These are phyloP conservation scores for Urostyla sp. DNA, from an alignment of 73 alveolate genomes.

Conservation along the genomic window DNA sequence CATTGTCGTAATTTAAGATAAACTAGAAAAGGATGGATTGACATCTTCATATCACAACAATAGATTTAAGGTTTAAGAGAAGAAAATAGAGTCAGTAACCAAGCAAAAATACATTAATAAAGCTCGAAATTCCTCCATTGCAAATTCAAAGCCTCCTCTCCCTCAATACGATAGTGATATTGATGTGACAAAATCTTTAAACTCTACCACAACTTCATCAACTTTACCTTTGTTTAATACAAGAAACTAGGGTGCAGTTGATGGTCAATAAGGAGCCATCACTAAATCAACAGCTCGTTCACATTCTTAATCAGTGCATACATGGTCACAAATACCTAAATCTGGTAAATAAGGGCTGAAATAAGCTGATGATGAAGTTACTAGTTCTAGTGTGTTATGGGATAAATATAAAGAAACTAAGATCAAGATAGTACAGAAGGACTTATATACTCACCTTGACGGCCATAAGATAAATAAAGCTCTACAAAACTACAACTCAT, in stretches of 20 bases:
- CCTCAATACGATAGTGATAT: slow-evolving; percentile 38
- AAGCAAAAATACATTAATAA: too few relatives aligned
- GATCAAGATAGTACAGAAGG: slow-evolving; percentile 27
- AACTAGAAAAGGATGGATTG: too few relatives aligned
- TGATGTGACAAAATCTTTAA: slow-evolving; percentile 25
- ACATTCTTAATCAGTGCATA: not conserved
- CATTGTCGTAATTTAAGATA: slow-evolving; percentile 13
- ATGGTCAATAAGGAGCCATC: not conserved
- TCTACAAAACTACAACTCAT: slow-evolving; percentile 21
- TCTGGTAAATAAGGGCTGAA: slow-evolving; percentile 27
- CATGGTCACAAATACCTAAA: not conserved
- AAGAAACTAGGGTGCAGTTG: not conserved
- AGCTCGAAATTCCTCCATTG: too few relatives aligned
- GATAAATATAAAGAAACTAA: too few relatives aligned
- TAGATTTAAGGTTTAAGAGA: too few relatives aligned
- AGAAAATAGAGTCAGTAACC: too few relatives aligned
- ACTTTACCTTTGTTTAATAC: slow-evolving; percentile 14
- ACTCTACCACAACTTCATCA: slow-evolving; percentile 40
- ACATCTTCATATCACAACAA: too few relatives aligned
- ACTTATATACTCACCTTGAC: slow-evolving; percentile 32
- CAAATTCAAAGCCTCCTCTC: too few relatives aligned
- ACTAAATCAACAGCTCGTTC: not conserved
- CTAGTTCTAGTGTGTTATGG: too few relatives aligned
- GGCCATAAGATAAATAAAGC: slow-evolving; percentile 30
- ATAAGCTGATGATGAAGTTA: too few relatives aligned